Base-by-base conservation (phyloP, 1,284 basidiomycete genomes). In the Leccinum fuscescens region DNA sequence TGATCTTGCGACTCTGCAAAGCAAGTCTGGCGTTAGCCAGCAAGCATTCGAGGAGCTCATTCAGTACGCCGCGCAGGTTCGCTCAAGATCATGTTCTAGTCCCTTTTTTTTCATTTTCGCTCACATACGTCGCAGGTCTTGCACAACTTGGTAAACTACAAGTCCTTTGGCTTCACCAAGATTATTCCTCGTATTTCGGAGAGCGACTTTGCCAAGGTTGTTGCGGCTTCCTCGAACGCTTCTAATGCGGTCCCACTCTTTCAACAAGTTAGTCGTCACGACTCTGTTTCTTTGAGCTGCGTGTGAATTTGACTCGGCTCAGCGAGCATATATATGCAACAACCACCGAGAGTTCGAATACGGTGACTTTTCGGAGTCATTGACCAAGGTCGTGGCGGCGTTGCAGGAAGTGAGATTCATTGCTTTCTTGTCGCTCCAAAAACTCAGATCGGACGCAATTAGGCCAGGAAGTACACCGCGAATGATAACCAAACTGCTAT, bases 131-230 rank as follows among this genome's bases (percentile, higher is more conserved):
- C 11, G 29, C 17, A 92, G 89, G 84, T 86, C 35, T 69, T 92
- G 60, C 87, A 86, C 72, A 93, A 93, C 68, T 77, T 93, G 37
- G 86, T 85, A 20, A 93, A 93, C 74, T 93, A 85, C 76, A 88
- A 83, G 71, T 84, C 82, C 3, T 94, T 94, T 65, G 92, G 92
- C 0, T 90, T 89, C 68, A 90, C 89, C 51, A 94, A 94, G 75
- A 88, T 94, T 65, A 73, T 92, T 57, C 92, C 92, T 31, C 87
- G 92, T 37, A 68, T 89, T 42, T 68, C 84, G 4, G 68, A 80
- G 39, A 79, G 76, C 15, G 85, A 83, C 65, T 93, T 94, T 69
- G 82, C 79, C 49, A 78, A 78, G 9, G 83, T 90, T 27, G 78
- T 93, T 14, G 73, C 76, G n/a, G 78, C 79, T 8, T 90, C 88